Base-by-base conservation (phyloP, 139 green algal genomes). In the Asterochloris erici region DNA sequence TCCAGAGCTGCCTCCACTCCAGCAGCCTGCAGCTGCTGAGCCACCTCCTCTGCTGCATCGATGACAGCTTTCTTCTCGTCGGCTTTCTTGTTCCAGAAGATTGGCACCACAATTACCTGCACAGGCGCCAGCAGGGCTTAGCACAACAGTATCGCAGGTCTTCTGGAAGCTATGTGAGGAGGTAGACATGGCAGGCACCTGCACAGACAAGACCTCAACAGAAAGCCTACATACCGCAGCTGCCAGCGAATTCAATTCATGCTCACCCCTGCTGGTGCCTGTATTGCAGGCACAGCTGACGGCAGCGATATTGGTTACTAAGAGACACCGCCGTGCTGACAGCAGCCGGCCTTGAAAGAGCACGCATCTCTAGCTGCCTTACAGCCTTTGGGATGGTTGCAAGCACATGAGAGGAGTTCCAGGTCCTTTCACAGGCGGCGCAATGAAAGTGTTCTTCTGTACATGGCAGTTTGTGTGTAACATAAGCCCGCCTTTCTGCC, bases 41-140 rank as follows among this genome's bases (percentile, higher is more conserved):
- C 79, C 0, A 80, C 85, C 10, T n/a, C 19, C 62, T 89, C 84
- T 9, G 85, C 74, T 14, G 88, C 86, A 47, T 75, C 66, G 68
- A 89, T 54, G 54, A 94, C 86, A 24, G 75, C 60, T 0, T 78
- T 74, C 81, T 88, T 87, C 78, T 94, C 88, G 61, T 86, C 85
- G 79, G 82, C 77, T 54, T 87, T 82, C 73, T 86, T 90, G 78
- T 93, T 88, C 89, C 89, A 93, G 62, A 84, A 91, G 60, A 93
- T 91, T 60, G 88, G 90, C 14, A 93, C 63, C 6, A 92, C 85
- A 54, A 91, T 90, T 0, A 91, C 85, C 88, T 91, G 85, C 19
- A 24, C 66, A 79, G 47, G 61, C 38, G 71, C 6, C 60, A 23
- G 27, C 17, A 23, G 24, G 23, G 21, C 19, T 66, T 17, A 12